Base-by-base conservation (phyloP, 1,284 basidiomycete genomes). In the Chondrostereum purpureum region DNA sequence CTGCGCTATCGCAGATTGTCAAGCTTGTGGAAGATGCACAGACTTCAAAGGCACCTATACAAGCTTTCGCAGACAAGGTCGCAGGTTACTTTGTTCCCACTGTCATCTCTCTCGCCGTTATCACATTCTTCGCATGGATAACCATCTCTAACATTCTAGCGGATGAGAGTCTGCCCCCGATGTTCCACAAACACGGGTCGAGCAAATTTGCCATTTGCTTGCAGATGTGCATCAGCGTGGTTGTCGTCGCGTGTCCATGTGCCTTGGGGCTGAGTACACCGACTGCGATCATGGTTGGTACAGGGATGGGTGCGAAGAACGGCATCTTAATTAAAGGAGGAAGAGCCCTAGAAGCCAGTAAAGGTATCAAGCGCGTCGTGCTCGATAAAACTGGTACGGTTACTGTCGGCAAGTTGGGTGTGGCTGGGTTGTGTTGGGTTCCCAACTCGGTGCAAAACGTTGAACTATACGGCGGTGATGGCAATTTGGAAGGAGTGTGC, bases 211-310 rank as follows among this genome's bases (percentile, higher is more conserved):
- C 92, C 23, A 86, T 96, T 10, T 98, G 95, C 61, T 73, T 99
- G 49, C 94, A 97, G 70, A 83, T 99, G 53, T 98, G 95, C 63
- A 99, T 99, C 59, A 94, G 90, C 42, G 95, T 99, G 51, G 81
- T 99, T 47, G 96, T 99, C 37, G 94, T 99, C 46, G 96, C 96
- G 3, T 99, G 96, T 62, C 96, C 96, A 0, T 99, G 96, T 60
- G 96, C 96, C 0, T 77, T 99, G 20, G 96, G 96, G 2, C 76
- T 99, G 45, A 91, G 89, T 48, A 99, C 96, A 0, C 96, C 96
- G 0, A 99, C 96, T 0, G 96, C 96, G 1, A 94, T 99, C 65
- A 99, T 99, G 96, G 96, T 99, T 33, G 96, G 96, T 21, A 99
- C 96, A 0, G 96, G 96, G 0, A 85, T 99, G 44, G 96, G 96